These are phyloP conservation scores for Naganishia vaughanmartiniae DNA, from an alignment of 768 basidiomycete species.

Conservation along the genomic window DNA sequence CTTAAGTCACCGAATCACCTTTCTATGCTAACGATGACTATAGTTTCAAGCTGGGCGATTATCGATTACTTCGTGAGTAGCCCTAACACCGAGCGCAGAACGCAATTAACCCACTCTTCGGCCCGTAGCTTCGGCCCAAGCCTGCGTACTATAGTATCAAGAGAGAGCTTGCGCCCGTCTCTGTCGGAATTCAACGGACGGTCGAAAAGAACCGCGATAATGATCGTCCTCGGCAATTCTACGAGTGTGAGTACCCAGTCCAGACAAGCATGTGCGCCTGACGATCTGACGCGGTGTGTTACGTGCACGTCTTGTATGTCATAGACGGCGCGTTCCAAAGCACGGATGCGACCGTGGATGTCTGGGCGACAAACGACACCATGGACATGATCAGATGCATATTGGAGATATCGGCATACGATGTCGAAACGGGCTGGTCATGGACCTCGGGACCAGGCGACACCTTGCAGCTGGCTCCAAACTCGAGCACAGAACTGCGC, in stretches of 20 bases:
- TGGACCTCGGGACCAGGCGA: background rate
- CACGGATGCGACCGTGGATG: conserved; percentile 18
- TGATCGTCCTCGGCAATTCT: conserved; percentile 28
- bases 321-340: conserved; percentile 27
- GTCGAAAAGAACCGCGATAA: conserved; percentile 26
- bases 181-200: conserved; percentile 17
- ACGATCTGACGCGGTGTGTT: background rate
- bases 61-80: conserved; percentile 34
- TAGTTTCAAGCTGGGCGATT: conserved; percentile 33
- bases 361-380: conserved; percentile 21
- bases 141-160: conserved; percentile 36
- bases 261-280: background rate
- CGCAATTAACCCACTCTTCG: background rate
- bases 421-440: conserved; percentile 14
- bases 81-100: background rate
- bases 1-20: background rate
- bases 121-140: conserved; percentile 28
- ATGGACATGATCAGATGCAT: background rate
- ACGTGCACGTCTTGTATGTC: background rate
- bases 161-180: conserved; percentile 30
- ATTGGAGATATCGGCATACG: conserved; percentile 10
- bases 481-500: conserved; percentile 35
- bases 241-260: conserved; percentile 19
- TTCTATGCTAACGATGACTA: background rate
- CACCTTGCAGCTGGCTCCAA: conserved; percentile 22